Evolutionary conservation across 345 rosid species (phyloP).

Genomic region (Triadica sebifera): DNA sequence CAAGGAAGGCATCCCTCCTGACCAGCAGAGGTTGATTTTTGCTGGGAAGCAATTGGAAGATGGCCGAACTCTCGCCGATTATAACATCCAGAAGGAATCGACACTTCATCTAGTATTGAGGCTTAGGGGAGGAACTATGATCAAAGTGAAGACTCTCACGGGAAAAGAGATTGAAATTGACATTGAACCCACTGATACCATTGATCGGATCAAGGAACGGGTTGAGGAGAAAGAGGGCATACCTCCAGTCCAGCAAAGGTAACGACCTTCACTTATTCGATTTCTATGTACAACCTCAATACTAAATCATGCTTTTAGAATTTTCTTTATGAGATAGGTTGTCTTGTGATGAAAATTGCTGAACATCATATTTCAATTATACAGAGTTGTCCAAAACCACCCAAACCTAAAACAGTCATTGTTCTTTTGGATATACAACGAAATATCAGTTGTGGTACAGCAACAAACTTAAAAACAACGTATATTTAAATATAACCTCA

Average conservation of each 20-base stretch:
- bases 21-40: slow-evolving; percentile 91
- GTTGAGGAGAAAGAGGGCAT: slow-evolving; percentile 99
- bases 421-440: background rate
- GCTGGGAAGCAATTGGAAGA: slow-evolving; percentile 96
- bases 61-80: slow-evolving; percentile 88
- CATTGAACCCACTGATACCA: slow-evolving; percentile 93
- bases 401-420: background rate
- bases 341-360: background rate
- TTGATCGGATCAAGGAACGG: slow-evolving; percentile 88
- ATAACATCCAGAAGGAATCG: slow-evolving; percentile 94
- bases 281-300: background rate
- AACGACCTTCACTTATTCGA: too few relatives aligned
- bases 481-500: background rate
- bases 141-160: slow-evolving; percentile 91
- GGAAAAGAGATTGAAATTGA: slow-evolving; percentile 98
- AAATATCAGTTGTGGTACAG: background rate
- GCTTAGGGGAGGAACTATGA: slow-evolving; percentile 98
- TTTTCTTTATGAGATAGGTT: background rate
- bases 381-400: background rate
- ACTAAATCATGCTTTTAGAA: background rate
- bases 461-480: background rate
- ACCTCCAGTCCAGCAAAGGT: slow-evolving; percentile 98
- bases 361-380: too few relatives aligned
- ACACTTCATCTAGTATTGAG: slow-evolving; percentile 92
- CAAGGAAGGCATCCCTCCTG: slow-evolving; percentile 93